A percentile compares a stretch with the other conserved stretches of the same genome.
Conservation (phyloP, 2,329 filamentous ascomycete genomes). For the Annulohypoxylon truncatum region DNA sequence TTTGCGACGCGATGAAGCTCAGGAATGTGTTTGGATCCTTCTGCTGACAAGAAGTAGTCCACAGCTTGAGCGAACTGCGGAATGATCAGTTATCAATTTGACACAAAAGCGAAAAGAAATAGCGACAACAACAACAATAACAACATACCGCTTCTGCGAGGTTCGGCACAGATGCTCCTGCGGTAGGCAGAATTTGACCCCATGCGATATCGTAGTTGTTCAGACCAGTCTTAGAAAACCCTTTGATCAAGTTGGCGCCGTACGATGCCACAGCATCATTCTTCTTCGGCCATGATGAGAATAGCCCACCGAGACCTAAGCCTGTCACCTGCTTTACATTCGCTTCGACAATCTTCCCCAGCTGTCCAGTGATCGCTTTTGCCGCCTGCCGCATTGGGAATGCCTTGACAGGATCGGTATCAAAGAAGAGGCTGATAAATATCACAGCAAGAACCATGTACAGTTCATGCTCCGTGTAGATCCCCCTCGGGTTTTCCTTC, state of each 20-base stretch:
- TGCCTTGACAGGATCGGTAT: slow-evolving; percentile 73
- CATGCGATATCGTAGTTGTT: slow-evolving; percentile 75
- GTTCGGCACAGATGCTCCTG: slow-evolving; percentile 74
- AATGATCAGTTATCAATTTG: slow-evolving; percentile 33
- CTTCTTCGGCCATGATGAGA: slow-evolving; percentile 62
- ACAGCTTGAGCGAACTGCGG: slow-evolving; percentile 76
- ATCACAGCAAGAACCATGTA: slow-evolving; percentile 73
- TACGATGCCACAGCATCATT: slow-evolving; percentile 70
- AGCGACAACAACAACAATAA: background rate
- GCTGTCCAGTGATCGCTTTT: slow-evolving; percentile 65
- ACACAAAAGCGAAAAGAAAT: background rate
- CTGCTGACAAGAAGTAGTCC: slow-evolving; percentile 69
- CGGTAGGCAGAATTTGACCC: slow-evolving; percentile 76
- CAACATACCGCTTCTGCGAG: slow-evolving; percentile 72
- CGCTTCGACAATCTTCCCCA: slow-evolving; percentile 71
- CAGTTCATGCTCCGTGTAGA: slow-evolving; percentile 66
- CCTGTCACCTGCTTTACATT: slow-evolving; percentile 70
- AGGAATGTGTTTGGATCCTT: slow-evolving; percentile 66
- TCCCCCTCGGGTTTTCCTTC: slow-evolving; percentile 67
- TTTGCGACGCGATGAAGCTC: slow-evolving; percentile 71
- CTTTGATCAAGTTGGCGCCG: slow-evolving; percentile 73
- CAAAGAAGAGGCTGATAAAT: slow-evolving; percentile 73
- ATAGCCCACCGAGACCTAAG: slow-evolving; percentile 61
- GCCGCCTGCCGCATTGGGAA: slow-evolving; percentile 72
- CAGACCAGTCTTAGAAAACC: slow-evolving; percentile 71